Evolutionary conservation across 495 filamentous ascomycete genomes (phyloP), one percentile per base, ranked within the genome.

Genomic region (Cercophora scortea): DNA sequence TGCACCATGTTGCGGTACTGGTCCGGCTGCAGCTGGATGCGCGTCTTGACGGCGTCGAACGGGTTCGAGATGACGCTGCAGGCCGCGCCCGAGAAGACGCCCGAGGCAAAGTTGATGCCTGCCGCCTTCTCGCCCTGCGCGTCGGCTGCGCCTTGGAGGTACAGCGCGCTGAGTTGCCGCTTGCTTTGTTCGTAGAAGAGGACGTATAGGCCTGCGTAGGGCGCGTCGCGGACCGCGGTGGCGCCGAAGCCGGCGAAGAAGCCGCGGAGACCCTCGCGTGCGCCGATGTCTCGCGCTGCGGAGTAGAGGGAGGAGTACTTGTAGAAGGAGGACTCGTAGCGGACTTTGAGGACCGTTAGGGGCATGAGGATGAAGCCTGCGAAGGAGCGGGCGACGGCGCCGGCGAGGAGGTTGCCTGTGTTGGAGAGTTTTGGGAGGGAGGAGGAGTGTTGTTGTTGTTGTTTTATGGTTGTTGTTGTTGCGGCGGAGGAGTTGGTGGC

Each of bases 321-420:
- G 74, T 96, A 99, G 43, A 88, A 71, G 50, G 78, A 86, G 8
- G 82, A 87, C 63, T 99, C 93, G 63, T 93, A 97, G 44, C 93
- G 88, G 9, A 99, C 94, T 64, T 99, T 99, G 63, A 99, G 80
- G 34, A 97, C 87, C 2, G 93, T 99, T 49, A 97, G 81, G 7
- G 93, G 93, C 90, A 96, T 97, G 72, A 97, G 84, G 41, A 95
- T 70, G 63, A 95, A 86, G 10, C 93, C 93, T 0, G 90, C 91
- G 11, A 83, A 80, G 6, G 87, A 88, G 17, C 93, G 79, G 36
- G 93, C 90, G 11, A 85, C 73, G 32, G 90, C 89, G 16, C 93
- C 94, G 0, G 91, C 87, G 38, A 83, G 65, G 1, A 99, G 78
- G 62, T 99, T 99, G 35, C 86, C 88, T 6, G 84, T 75, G 63